phyloP scores from a whole-genome alignment of 2,329 filamentous ascomycete genomes.

The Teratosphaeria gauchensis region DNA sequence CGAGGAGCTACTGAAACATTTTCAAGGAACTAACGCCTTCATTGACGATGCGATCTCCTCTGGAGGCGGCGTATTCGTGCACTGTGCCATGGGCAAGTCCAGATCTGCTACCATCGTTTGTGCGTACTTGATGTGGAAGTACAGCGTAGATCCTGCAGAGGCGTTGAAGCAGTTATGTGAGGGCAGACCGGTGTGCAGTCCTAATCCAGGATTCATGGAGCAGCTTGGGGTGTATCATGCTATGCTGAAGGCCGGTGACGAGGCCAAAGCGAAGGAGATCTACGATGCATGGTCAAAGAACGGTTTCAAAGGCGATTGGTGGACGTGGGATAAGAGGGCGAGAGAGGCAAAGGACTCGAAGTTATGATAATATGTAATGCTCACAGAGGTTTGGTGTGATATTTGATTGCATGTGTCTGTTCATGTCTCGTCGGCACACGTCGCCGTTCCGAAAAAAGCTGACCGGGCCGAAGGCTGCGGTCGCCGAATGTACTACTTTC shows the following conservation, averaged over 20 bases:
- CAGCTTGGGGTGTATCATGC: constrained; percentile 76
- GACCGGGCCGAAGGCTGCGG: too few species aligned
- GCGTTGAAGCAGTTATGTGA: constrained; percentile 61
- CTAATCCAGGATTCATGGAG: constrained; percentile 80
- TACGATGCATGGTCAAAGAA: constrained; percentile 27
- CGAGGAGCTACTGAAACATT: constrained; percentile 69
- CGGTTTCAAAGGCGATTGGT: constrained; percentile 26
- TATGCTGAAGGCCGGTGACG: constrained; percentile 43
- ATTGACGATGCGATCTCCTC: constrained; percentile 62
- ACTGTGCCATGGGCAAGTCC: constrained; percentile 89
- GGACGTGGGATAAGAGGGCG: constrained; percentile 27
- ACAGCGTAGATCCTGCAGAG: constrained; percentile 42
- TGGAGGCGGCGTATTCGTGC: constrained; percentile 53
- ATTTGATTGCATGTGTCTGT: too few species aligned
- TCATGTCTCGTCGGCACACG: too few species aligned
- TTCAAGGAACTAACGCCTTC: constrained; percentile 59
- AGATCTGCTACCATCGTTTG: constrained; percentile 73
- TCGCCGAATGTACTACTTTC: too few species aligned
- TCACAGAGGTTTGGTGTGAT: too few species aligned
- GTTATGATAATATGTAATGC: constrained; percentile 1
- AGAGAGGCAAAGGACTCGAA: constrained; percentile 2
- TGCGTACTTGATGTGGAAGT: constrained; percentile 65
- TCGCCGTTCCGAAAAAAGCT: too few species aligned
- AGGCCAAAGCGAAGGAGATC: constrained; percentile 15
- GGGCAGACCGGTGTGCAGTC: constrained; percentile 65